phyloP scores from a whole-genome alignment of 73 alveolate genomes.

The Paramecium sexaurelia region DNA sequence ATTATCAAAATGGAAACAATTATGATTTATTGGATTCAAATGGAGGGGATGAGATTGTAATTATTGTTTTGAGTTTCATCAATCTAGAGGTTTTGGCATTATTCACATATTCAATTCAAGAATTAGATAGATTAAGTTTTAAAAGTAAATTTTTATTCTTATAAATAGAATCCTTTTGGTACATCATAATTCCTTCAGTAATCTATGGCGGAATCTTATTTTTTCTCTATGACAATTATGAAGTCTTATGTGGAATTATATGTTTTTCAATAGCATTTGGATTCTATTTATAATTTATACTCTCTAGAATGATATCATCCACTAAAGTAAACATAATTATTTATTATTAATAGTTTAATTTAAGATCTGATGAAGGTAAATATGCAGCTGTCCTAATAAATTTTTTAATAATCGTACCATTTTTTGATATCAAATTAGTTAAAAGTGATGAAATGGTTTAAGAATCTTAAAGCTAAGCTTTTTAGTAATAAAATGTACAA shows the following conservation, averaged over 20 bases:
- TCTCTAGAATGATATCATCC: not conserved
- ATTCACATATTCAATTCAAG: not conserved
- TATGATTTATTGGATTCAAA: not conserved
- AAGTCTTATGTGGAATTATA: not conserved
- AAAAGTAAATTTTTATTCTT: not conserved
- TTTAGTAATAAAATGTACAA: not conserved
- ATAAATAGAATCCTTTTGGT: not conserved
- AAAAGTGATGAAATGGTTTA: slow-evolving; percentile 23
- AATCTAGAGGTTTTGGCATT: not conserved
- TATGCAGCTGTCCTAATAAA: not conserved
- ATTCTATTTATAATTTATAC: not conserved
- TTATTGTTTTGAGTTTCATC: not conserved
- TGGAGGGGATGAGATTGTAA: not conserved
- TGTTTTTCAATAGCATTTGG: not conserved
- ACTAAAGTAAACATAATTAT: not conserved
- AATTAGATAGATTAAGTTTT: not conserved
- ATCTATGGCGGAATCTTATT: not conserved
- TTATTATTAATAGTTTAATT: not conserved
- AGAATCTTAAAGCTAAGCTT: not conserved
- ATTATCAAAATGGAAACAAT: not conserved
- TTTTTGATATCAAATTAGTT: not conserved
- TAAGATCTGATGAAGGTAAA: not conserved
- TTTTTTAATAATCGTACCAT: not conserved
- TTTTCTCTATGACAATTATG: not conserved
- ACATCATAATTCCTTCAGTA: not conserved